Evolutionary conservation across 495 filamentous ascomycete genomes (phyloP).

Genomic region (Penicillium riverlandense): DNA sequence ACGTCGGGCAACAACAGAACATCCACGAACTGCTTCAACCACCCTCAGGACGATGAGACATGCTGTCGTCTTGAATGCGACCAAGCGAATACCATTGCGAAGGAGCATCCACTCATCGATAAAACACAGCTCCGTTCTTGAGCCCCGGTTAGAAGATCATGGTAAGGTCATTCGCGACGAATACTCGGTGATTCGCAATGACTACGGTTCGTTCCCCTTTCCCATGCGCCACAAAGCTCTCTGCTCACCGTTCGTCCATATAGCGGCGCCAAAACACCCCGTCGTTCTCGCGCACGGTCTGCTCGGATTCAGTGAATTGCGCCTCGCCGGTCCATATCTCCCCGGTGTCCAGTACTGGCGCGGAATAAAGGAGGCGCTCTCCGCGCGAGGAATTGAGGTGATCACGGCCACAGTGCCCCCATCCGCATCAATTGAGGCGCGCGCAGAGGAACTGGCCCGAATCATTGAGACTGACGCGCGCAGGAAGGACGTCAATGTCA

Average conservation of each 20-base stretch:
- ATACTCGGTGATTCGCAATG: conserved; percentile 61
- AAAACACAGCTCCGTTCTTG: conserved; percentile 17
- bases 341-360: conserved; percentile 88
- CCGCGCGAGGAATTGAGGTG: conserved; percentile 65
- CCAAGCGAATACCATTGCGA: no score
- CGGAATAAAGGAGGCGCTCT: conserved; percentile 75
- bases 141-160: conserved; percentile 54
- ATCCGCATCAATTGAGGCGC: conserved; percentile 68
- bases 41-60: no score
- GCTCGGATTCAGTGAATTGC: conserved; percentile 82
- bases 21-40: no score
- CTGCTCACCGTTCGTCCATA: background rate
- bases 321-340: conserved; percentile 58
- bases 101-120: no score
- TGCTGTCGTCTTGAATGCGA: no score
- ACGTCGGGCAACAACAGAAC: no score
- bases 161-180: conserved; percentile 70
- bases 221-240: no score
- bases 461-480: conserved; percentile 58
- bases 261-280: conserved; percentile 59
- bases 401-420: conserved; percentile 77
- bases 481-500: conserved; percentile 77
- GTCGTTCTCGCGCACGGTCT: conserved; percentile 86
- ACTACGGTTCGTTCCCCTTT: conserved; percentile 50
- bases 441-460: conserved; percentile 58